Base-by-base conservation (phyloP, 1,139 yeast genomes). In the Geotrichum klebahnii region DNA sequence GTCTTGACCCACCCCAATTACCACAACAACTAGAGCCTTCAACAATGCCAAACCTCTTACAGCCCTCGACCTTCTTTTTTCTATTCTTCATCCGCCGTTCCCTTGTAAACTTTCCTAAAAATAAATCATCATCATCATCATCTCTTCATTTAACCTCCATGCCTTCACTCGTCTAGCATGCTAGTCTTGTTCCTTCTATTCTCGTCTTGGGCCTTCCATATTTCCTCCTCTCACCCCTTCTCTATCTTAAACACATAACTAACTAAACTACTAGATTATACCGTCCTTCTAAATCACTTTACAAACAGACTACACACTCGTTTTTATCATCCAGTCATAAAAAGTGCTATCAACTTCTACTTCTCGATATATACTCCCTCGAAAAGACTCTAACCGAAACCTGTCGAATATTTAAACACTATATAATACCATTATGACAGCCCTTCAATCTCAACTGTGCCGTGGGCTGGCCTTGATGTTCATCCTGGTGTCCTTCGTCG, bases 341-440 rank as follows among this genome's bases (percentile, higher is more conserved):
- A n/a, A 34, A 34, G 33, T 17, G 45, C 20, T 16, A 14, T 19
- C 33, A 39, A n/a, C n/a, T n/a, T n/a, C n/a, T n/a, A n/a, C n/a
- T n/a, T n/a, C n/a, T n/a, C n/a, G n/a, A n/a, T n/a, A n/a, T n/a
- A n/a, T n/a, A n/a, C n/a, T n/a, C n/a, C n/a, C n/a, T n/a, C n/a
- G n/a, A n/a, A n/a, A n/a, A n/a, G n/a, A n/a, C n/a, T n/a, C n/a
- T n/a, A n/a, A n/a, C n/a, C n/a, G n/a, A n/a, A n/a, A n/a, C n/a
- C n/a, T n/a, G n/a, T n/a, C n/a, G n/a, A n/a, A n/a, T n/a, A n/a
- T n/a, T n/a, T n/a, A n/a, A n/a, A n/a, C n/a, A n/a, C n/a, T n/a
- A n/a, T n/a, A n/a, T 33, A 34, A 35, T 35, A 32, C 47, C 36
- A 28, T 31, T 12, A 41, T 43, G 31, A 28, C 48, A 20, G 41